Evolutionary conservation across 495 filamentous ascomycete species (phyloP), one percentile per base, ranked within the genome.

Genomic region (Annulohypoxylon maeteangense): DNA sequence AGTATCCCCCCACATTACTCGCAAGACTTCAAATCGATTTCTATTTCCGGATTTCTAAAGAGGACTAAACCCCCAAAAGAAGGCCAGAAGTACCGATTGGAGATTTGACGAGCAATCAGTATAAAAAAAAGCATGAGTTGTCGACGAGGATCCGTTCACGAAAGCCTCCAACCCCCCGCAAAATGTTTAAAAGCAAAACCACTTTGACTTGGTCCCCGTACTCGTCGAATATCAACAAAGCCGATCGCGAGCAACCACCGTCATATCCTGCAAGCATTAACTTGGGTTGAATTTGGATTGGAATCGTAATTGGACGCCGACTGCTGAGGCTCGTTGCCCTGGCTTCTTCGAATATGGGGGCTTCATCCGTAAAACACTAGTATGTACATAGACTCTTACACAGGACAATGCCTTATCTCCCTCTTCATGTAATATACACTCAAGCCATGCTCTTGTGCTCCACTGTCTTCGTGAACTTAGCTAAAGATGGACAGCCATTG

Each of bases 401-500:
- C 20, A 42, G 51, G 50, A 50, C 61, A 64, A 58, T 64, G 38
- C 58, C 56, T 16, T 32, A 22, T 53, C 34, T 29, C 50, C 40
- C 42, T 67, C 70, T 20, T 64, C 25, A 54, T 70, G 66, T 77
- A 77, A 53, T 75, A 69, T 77, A 77, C 75, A 77, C 47, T 51
- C 27, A 57, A 22, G 47, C 20, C 20, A 32, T 16, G 34, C 42
- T 29, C 27, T 6, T 16, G 25, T 50, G 29, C 40, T 60, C 36
- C 14, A 29, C 42, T 60, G 38, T n/a, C 18, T 20, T 27, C 32
- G 3, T 11, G 20, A 4, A 23, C 7, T 55, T 14, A 71, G 51
- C 65, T 83, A 85, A 73, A 86, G 75, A 68, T 87, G 87, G 48
- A 87, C 86, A 32, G 84, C 74, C 91, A 97, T 93, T 65, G 91